These are phyloP conservation scores for Balansia obtecta DNA, from an alignment of 2,329 filamentous ascomycete genomes.

Conservation along the genomic window DNA sequence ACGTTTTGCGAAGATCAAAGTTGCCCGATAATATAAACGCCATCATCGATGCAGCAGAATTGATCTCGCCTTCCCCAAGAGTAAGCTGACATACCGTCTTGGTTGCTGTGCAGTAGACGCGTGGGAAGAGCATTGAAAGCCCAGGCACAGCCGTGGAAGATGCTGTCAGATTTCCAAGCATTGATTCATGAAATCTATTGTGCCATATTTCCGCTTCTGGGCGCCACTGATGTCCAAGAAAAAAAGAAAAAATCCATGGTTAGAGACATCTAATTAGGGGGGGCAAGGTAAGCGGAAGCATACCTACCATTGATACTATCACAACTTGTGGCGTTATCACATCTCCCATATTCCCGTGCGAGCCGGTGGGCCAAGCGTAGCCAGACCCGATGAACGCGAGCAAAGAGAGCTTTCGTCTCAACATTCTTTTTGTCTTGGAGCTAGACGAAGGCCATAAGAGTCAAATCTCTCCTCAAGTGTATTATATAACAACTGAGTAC, in stretches of 20 bases:
- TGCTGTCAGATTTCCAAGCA: slow-evolving; percentile 41
- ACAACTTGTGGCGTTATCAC: slow-evolving; percentile 4
- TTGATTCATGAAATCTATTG: slow-evolving; percentile 30
- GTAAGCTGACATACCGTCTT: slow-evolving; percentile 55
- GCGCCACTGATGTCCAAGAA: slow-evolving; percentile 34
- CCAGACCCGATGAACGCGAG: neutral
- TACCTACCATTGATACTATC: slow-evolving; percentile 52
- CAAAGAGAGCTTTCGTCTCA: slow-evolving; percentile 1
- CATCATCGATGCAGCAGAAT: slow-evolving; percentile 54
- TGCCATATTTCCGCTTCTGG: slow-evolving; percentile 53
- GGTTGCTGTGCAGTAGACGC: slow-evolving; percentile 49
- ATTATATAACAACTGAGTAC: neutral
- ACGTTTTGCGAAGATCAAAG: slow-evolving; percentile 55
- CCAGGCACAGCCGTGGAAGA: slow-evolving; percentile 47
- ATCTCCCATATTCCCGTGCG: neutral
- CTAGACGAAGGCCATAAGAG: neutral
- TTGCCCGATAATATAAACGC: slow-evolving; percentile 47
- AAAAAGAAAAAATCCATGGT: neutral
- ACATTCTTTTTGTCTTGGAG: neutral
- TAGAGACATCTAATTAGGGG: slow-evolving; percentile 1
- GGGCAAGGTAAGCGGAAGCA: slow-evolving; percentile 10
- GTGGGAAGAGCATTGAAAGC: slow-evolving; percentile 52
- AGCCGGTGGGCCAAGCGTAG: neutral
- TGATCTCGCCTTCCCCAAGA: slow-evolving; percentile 61
- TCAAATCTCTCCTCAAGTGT: neutral